These are phyloP conservation scores for Pisolithus orientalis DNA, from an alignment of 768 basidiomycete species.

Conservation along the genomic window DNA sequence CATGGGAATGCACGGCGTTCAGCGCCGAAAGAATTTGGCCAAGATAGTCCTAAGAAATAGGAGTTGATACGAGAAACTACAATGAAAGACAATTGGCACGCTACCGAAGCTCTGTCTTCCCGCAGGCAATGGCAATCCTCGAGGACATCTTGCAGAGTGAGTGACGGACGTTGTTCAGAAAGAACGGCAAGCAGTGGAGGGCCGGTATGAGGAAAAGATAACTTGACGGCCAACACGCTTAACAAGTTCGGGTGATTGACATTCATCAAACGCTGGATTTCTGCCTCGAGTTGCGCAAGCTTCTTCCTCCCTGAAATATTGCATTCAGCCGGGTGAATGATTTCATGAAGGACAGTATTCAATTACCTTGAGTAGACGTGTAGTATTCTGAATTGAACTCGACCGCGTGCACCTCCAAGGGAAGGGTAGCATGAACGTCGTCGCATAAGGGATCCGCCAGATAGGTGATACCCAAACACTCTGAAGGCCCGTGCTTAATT, in stretches of 20 bases:
- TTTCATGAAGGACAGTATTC: not conserved
- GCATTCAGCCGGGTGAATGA: not conserved
- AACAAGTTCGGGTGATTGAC: slow-evolving; percentile 65
- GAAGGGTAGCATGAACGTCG: slow-evolving; percentile 47
- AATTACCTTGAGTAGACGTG: slow-evolving; percentile 50
- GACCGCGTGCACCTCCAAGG: slow-evolving; percentile 63
- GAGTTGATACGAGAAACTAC: not conserved
- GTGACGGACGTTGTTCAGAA: slow-evolving; percentile 61
- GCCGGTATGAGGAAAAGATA: slow-evolving; percentile 43
- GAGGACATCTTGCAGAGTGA: slow-evolving; percentile 68
- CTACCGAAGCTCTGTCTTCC: slow-evolving; percentile 65
- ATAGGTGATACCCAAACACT: slow-evolving; percentile 60
- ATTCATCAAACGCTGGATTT: slow-evolving; percentile 52
- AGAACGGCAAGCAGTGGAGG: slow-evolving; percentile 58
- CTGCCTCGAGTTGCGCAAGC: slow-evolving; percentile 57
- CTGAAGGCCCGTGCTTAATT: slow-evolving; percentile 27
- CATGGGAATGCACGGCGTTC: slow-evolving; percentile 56
- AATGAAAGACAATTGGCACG: slow-evolving; percentile 1
- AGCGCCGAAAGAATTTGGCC: slow-evolving; percentile 66
- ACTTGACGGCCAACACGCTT: slow-evolving; percentile 60
- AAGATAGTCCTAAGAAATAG: slow-evolving; percentile 58
- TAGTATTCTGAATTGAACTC: slow-evolving; percentile 69
- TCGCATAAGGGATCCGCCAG: slow-evolving; percentile 74
- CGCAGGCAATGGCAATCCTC: slow-evolving; percentile 70
- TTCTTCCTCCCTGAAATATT: slow-evolving; percentile 52